phyloP scores from a whole-genome alignment of 768 basidiomycete genomes.

The Amanita muscaria region DNA sequence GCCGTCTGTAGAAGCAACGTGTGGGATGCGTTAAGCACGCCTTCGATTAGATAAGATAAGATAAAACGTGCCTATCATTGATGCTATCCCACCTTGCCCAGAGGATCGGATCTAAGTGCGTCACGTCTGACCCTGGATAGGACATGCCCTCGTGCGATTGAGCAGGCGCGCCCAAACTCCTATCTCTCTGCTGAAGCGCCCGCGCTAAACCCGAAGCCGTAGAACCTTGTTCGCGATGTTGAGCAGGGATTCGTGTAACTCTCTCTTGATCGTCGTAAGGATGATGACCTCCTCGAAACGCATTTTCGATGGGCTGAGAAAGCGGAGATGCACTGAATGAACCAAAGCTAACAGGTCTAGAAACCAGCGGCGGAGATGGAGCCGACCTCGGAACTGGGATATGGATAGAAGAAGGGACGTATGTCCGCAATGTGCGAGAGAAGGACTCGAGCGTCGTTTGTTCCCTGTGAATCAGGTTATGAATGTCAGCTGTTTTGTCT shows the following conservation, averaged over 20 bases:
- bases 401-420: constrained; percentile 43
- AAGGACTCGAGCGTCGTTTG: constrained; percentile 42
- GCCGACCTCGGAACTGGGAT: constrained; percentile 39
- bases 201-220: constrained; percentile 16
- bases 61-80: constrained; percentile 10
- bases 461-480: constrained; percentile 24
- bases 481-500: constrained; percentile 7
- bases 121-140: constrained; percentile 4
- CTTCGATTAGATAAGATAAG: not conserved
- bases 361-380: constrained; percentile 41
- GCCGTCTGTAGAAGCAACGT: constrained; percentile 20
- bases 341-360: constrained; percentile 40
- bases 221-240: not conserved
- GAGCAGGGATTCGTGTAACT: not conserved
- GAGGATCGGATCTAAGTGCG: constrained; percentile 24
- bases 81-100: constrained; percentile 40
- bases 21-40: not conserved
- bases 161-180: not conserved
- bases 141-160: not conserved
- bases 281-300: not conserved
- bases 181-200: constrained; percentile 13
- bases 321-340: constrained; percentile 20
- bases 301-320: not conserved
- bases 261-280: not conserved
- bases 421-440: constrained; percentile 44